These are phyloP conservation scores for Torrubiellomyces zombiae DNA, from an alignment of 2,329 filamentous ascomycete species.

Conservation along the genomic window DNA sequence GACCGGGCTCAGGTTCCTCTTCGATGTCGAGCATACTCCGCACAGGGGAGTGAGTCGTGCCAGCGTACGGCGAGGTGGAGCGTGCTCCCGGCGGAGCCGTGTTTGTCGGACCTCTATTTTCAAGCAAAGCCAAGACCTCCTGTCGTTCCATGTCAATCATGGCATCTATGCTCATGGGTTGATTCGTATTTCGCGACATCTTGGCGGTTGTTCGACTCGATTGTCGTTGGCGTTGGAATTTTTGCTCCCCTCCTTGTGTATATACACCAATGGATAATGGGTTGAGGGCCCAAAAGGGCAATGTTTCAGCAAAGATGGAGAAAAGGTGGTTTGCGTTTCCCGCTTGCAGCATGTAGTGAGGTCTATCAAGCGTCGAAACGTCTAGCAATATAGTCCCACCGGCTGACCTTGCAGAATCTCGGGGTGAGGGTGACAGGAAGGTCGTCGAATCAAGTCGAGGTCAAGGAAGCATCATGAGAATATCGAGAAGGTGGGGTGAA, in stretches of 20 bases:
- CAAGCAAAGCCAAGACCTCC: constrained; percentile 54
- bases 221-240: too few species aligned
- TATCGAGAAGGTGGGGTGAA: neutral
- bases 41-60: constrained; percentile 45
- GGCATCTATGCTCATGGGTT: constrained; percentile 58
- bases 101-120: constrained; percentile 25
- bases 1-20: constrained; percentile 12
- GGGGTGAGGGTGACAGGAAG: too few species aligned
- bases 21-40: constrained; percentile 51
- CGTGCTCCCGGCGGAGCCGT: constrained; percentile 21
- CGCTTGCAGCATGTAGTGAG: too few species aligned
- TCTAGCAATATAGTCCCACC: too few species aligned
- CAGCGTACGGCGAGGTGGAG: constrained; percentile 36
- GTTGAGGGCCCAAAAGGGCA: too few species aligned
- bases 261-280: too few species aligned
- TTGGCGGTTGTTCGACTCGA: too few species aligned
- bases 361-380: too few species aligned
- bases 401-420: too few species aligned
- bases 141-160: constrained; percentile 61
- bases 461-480: constrained; percentile 4
- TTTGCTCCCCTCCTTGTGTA: too few species aligned
- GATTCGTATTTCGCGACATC: constrained; percentile 17
- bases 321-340: too few species aligned
- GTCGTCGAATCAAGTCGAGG: constrained; percentile 1
- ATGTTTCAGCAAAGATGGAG: too few species aligned